Conservation (phyloP, 148 eudicot genomes). For the Arbutus unedo region DNA sequence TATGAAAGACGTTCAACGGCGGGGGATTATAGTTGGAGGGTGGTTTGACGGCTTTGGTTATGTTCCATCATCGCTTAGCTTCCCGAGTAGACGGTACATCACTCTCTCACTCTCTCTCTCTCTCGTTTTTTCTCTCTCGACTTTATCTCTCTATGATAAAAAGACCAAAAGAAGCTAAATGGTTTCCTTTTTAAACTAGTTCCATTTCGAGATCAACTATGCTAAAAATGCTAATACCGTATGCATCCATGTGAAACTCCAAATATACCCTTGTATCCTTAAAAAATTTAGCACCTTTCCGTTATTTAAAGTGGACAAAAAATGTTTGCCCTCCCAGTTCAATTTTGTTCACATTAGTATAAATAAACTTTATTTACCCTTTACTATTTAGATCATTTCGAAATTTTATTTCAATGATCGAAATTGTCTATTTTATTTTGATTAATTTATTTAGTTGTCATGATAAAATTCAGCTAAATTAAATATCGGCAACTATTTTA, state of each 20-base stretch:
- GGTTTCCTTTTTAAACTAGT: not conserved
- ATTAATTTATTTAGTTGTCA: too few species aligned
- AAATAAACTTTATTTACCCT: too few species aligned
- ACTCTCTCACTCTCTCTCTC: not conserved
- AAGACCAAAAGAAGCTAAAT: too few species aligned
- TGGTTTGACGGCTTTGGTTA: constrained; percentile 3
- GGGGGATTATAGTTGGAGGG: not conserved
- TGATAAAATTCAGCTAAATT: too few species aligned
- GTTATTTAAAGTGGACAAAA: too few species aligned
- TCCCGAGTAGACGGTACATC: constrained; percentile 7
- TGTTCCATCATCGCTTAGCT: constrained; percentile 9
- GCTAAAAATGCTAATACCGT: not conserved
- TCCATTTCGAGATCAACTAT: not conserved
- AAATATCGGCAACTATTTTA: too few species aligned
- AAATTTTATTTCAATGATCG: too few species aligned
- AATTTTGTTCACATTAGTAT: too few species aligned
- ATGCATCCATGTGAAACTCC: not conserved
- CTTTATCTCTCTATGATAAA: not conserved
- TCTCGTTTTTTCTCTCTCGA: not conserved
- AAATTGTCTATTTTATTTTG: too few species aligned
- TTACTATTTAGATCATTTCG: too few species aligned
- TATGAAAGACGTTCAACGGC: not conserved
- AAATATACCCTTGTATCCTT: not conserved
- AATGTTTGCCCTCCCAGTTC: too few species aligned
- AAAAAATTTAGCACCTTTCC: too few species aligned